Evolutionary conservation across 2,329 filamentous ascomycete genomes (phyloP), one percentile per base, ranked within the genome.

Genomic region (Talaromyces pinophilus): DNA sequence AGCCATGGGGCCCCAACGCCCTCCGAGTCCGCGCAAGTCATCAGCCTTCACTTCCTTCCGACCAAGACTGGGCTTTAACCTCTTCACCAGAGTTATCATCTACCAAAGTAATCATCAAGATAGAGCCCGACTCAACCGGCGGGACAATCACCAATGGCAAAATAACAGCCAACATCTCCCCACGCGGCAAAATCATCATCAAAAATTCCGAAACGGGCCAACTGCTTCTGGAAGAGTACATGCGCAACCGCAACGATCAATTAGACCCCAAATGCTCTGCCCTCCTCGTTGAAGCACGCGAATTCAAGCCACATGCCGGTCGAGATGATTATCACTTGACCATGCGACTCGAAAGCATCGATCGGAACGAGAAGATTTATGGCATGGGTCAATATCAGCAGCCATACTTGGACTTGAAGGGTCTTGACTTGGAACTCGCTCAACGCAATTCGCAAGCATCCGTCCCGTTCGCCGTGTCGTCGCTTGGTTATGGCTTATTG

Each of bases 371-470:
- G 73, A 86, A 84, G 71, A 84, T 90, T n/a, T 90, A 83, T 70
- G 88, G 88, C 22, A 90, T 90, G 87, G 88, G 88, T 0, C 88
- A 90, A 74, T 90, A 90, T 67, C 88, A 90, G 71, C 87, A 90
- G 69, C 84, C 86, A 0, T 82, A 80, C 62, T 78, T 90, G n/a
- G 82, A 90, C 71, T 79, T 90, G 59, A 90, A 89, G 70, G 88
- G 88, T 0, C 72, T 80, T 0, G 87, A 90, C 65, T 74, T 90
- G 1, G 88, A 90, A 71, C 81, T 90, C 2, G 87, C 88, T 0
- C 88, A 90, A 44, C 83, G 87, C 1, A 90, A 90, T 72, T 89
- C 86, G 0, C 88, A 90, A 73, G 87, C 87, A 3, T 87, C 83
- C 60, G 83, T 90, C 0, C 88, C 88, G 0, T 90, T 90, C 73